These are phyloP conservation scores for Endoconidiophora laricicola DNA, from an alignment of 2,329 filamentous ascomycete species.

Conservation along the genomic window DNA sequence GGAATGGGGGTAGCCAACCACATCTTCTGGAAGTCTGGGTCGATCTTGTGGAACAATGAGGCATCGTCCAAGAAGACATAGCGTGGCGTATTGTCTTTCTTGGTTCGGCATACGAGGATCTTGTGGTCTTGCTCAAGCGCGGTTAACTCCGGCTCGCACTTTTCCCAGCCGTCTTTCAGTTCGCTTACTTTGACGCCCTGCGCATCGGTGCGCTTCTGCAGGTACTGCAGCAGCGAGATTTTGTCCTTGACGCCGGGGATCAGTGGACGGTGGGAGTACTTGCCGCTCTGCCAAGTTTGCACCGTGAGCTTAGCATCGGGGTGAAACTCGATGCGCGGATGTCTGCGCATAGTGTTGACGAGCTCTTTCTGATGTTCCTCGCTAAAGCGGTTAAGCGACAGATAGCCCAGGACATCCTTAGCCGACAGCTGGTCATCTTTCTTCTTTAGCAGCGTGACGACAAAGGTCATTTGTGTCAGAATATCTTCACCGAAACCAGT, in stretches of 20 bases:
- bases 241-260: slow-evolving; percentile 64
- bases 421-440: slow-evolving; percentile 56
- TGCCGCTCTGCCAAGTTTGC: slow-evolving; percentile 50
- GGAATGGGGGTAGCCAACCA: slow-evolving; percentile 74
- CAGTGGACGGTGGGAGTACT: slow-evolving; percentile 69
- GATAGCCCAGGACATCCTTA: slow-evolving; percentile 61
- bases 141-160: slow-evolving; percentile 63
- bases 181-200: slow-evolving; percentile 73
- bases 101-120: slow-evolving; percentile 72
- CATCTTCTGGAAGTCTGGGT: slow-evolving; percentile 65
- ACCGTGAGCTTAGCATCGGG: slow-evolving; percentile 42
- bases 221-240: slow-evolving; percentile 59
- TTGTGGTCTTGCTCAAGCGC: slow-evolving; percentile 62
- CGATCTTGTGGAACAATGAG: slow-evolving; percentile 56
- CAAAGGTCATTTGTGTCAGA: slow-evolving; percentile 76
- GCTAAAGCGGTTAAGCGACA: slow-evolving; percentile 46
- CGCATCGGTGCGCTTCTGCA: slow-evolving; percentile 68
- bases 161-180: slow-evolving; percentile 88
- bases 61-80: slow-evolving; percentile 84
- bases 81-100: slow-evolving; percentile 76
- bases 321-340: slow-evolving; percentile 41
- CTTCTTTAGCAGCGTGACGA: slow-evolving; percentile 64
- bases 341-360: slow-evolving; percentile 48
- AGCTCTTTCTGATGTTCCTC: slow-evolving; percentile 48
- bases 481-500: slow-evolving; percentile 64